Conservation (phyloP, 805 yeast genomes). For the Saccharomycopsis sp. region DNA sequence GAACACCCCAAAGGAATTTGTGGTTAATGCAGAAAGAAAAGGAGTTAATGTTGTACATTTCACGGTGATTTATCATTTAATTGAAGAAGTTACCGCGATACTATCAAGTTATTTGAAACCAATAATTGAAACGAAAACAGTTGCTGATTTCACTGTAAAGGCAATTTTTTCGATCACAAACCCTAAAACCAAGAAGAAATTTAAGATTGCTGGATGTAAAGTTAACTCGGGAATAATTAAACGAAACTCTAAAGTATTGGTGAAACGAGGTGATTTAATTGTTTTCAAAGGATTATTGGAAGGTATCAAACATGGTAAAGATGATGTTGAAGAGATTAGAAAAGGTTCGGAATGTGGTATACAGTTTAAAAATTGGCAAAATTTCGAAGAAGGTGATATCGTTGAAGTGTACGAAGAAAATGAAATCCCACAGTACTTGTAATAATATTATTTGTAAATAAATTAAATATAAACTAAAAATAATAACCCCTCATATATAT, state of each 20-base stretch:
- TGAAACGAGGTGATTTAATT: slow-evolving; percentile 43
- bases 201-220: slow-evolving; percentile 82
- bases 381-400: slow-evolving; percentile 66
- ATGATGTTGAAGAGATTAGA: slow-evolving; percentile 65
- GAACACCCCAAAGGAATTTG: slow-evolving; percentile 56
- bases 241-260: slow-evolving; percentile 50
- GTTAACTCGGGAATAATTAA: slow-evolving; percentile 63
- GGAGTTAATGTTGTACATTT: slow-evolving; percentile 56
- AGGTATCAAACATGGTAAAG: slow-evolving; percentile 75
- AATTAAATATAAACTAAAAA: background rate
- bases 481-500: background rate
- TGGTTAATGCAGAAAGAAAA: slow-evolving; percentile 46
- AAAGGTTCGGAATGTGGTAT: slow-evolving; percentile 93
- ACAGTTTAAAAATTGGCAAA: slow-evolving; percentile 59
- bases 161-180: slow-evolving; percentile 65
- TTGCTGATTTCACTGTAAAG: slow-evolving; percentile 62
- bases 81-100: slow-evolving; percentile 71
- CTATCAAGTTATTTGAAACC: slow-evolving; percentile 59
- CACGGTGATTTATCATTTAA: slow-evolving; percentile 79
- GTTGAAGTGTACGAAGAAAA: slow-evolving; percentile 69
- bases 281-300: slow-evolving; percentile 54
- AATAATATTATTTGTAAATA: slow-evolving; percentile 21
- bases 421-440: slow-evolving; percentile 46
- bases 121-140: slow-evolving; percentile 53
- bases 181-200: slow-evolving; percentile 40